Evolutionary conservation across 2,329 filamentous ascomycete genomes (phyloP), one percentile per base, ranked within the genome.

Genomic region (Colletotrichum sp.): DNA sequence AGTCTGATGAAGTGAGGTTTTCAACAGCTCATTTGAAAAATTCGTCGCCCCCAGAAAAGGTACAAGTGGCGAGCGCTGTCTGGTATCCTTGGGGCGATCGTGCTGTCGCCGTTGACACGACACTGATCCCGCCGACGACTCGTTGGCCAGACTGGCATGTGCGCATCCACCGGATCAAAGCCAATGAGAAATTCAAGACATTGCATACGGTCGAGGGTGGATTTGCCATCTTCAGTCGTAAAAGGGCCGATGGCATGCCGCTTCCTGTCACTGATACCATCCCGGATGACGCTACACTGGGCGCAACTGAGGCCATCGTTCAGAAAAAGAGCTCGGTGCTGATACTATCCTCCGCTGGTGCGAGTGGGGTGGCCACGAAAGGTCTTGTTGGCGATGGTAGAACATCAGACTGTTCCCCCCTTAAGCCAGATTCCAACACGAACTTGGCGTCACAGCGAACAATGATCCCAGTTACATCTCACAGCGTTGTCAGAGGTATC

Each of bases 131-230:
- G 0, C 81, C 82, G 0, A 78, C 77, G 1, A 68, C 74, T n/a
- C 70, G 77, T 9, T 83, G 81, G 82, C 82, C 82, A 2, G 81
- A 83, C 24, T 83, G 82, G 81, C 80, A 83, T 71, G 43, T 81
- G 0, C 59, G 81, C 1, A 54, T 81, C 1, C 82, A 82, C 54
- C 76, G 75, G 0, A 24, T 79, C 38, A 54, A 38, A n/a, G 15
- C 63, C 0, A 59, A 62, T 4, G 31, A 24, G 21, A 8, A n/a
- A 1, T n/a, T 64, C 2, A 43, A 54, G n/a, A 62, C 57, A 0
- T 29, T 79, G 2, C 69, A 74, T 31, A 68, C 76, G 4, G 71
- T 77, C 5, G 78, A 78, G 43, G 77, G 78, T 1, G 79, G 78
- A 1, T 80, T 79, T 36, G 78, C 79, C 1, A 76, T 79, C 15